Evolutionary conservation across 139 green algal genomes (phyloP), one percentile per base, ranked within the genome.

Genomic region (Desmodesmus armatus): DNA sequence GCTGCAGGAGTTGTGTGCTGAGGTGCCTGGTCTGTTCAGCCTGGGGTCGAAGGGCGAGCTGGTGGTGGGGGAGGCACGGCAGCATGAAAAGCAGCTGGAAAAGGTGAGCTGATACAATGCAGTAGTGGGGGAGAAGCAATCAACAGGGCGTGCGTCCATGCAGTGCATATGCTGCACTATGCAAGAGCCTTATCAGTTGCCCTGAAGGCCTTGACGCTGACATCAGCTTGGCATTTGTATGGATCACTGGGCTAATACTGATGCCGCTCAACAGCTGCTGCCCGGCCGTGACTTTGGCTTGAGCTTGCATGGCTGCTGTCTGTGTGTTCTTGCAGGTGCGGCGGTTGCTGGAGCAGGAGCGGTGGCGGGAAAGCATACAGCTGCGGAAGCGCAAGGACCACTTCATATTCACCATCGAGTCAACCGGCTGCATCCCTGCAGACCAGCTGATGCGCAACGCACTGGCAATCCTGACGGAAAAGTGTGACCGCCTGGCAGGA

Each of bases 351-450:
- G 89, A 93, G 23, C 80, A 94, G 55, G 83, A 93, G 43, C 40
- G 41, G 21, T 96, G 91, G 88, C 53, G 86, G 0, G 84, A 91
- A 4, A 66, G 78, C 13, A 58, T 99, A 23, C 77, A 96, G 87
- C 85, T 98, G 51, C 90, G 93, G 37, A 97, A 98, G 85, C 79
- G 89, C 27, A 98, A 99, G 87, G 92, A 99, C 78, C 95, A 98
- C 89, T 99, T 99, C 88, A 97, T 99, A 62, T 99, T 98, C 88
- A 98, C 96, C n/a, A 94, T 99, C 5, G 95, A 99, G 91, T 95
- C 86, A 17, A 95, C 93, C 5, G 97, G 96, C 9, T 89, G 91
- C n/a, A 87, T 97, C 73, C 89, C 86, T 25, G 92, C 96, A 0
- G 74, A 94, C 15, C 90, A 93, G 82, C 87, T 98, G 9, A 95